These are phyloP conservation scores for Oryza officinalis DNA, from an alignment of 176 grass and related monocot species.

Conservation along the genomic window DNA sequence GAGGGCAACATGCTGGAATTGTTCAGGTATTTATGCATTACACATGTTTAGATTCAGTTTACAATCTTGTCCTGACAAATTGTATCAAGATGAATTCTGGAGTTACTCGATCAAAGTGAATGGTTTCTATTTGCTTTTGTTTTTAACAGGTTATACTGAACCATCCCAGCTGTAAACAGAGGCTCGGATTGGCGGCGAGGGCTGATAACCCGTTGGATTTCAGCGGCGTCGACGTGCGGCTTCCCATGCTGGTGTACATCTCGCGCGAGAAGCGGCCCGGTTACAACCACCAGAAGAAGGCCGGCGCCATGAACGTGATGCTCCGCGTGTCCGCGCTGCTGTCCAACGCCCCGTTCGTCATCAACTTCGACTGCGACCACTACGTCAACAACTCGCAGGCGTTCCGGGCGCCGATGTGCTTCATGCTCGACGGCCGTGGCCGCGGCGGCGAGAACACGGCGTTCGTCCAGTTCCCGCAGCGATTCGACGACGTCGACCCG, in stretches of 20 bases:
- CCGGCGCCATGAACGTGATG: conserved; percentile 54
- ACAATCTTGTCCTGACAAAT: too few relatives aligned
- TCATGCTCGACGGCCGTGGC: conserved; percentile 40
- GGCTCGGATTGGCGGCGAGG: conserved; percentile 1
- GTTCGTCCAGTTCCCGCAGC: conserved; percentile 90
- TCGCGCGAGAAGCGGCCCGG: conserved; percentile 39
- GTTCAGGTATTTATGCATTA: conserved; percentile 10
- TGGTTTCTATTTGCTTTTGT: neutral
- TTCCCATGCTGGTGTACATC: conserved; percentile 51
- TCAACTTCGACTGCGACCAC: conserved; percentile 59
- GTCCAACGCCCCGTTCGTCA: conserved; percentile 51
- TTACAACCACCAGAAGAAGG: conserved; percentile 56
- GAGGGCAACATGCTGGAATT: conserved; percentile 43
- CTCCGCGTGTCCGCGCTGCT: conserved; percentile 44
- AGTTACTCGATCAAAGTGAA: neutral
- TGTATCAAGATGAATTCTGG: neutral
- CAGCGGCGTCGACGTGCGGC: conserved; percentile 36
- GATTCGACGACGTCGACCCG: conserved; percentile 85
- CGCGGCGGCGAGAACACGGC: conserved; percentile 57
- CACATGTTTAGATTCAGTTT: neutral
- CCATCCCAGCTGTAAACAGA: conserved; percentile 23
- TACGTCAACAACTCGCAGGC: conserved; percentile 49
- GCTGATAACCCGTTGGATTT: conserved; percentile 19
- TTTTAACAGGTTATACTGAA: conserved; percentile 27
- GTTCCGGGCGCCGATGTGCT: conserved; percentile 33